Evolutionary conservation across 2,329 filamentous ascomycete species (phyloP), one percentile per base, ranked within the genome.

Genomic region (Rhytidhysteron rufulum): DNA sequence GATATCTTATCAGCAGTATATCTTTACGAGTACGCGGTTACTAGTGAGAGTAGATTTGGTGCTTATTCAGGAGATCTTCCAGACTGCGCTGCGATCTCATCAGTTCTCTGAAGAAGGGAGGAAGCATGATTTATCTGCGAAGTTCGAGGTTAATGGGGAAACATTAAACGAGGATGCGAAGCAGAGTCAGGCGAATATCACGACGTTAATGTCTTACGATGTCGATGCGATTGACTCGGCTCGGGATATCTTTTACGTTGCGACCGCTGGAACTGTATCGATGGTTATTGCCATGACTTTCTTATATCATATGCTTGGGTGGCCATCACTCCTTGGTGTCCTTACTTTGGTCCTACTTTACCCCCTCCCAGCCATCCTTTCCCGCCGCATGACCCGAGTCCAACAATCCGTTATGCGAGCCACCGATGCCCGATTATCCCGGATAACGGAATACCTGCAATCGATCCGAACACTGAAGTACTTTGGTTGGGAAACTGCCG

Each of bases 401-500:
- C 73, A 80, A 54, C 69, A 68, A 30, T 66, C 69, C n/a, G 73
- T 78, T 34, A 74, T 76, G 45, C 69, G 70, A 40, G 73, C 76
- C 17, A 78, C 79, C 34, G 78, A 81, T 52, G 66, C 69, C 13
- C 73, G 78, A 19, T 75, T 81, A 39, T 79, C 77, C 1, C 68
- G 77, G 16, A 72, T 80, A 15, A 74, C 76, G 1, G 78, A 81
- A 50, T 80, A 79, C 48, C 66, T 81, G 19, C 63, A 70, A 19
- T 78, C 77, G 6, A 79, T 81, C 41, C 70, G 74, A 9, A 75
- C 74, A 13, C 72, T 81, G 58, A 81, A 81, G 51, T 80, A 79
- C 48, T 80, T 81, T 54, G 74, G 74, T 2, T 81, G 78, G 78
- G 78, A 81, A 51, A 67, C 70, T 15, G 68, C 73, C 22, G 71